Base-by-base conservation (phyloP, 257 asterid species). In the Lantana camara region DNA sequence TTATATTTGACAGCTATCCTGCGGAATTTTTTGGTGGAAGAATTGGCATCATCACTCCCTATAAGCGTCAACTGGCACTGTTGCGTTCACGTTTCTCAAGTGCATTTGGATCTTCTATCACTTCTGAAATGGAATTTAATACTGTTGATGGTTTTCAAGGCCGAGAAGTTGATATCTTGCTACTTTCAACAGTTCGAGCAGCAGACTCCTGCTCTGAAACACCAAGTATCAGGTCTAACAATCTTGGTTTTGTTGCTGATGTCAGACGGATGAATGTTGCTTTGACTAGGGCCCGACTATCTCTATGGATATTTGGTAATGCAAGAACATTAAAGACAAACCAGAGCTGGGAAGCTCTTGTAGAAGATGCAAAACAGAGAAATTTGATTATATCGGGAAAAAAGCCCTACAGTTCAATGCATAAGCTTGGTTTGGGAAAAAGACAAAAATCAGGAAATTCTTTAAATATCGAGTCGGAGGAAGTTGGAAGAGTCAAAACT, bases 61-160 rank as follows among this genome's bases (percentile, higher is more conserved):
- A 93, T 62, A 90, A 78, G 74, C 77, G 83, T 68, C 99, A 93
- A 64, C 82, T 87, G 56, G 87, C 95, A 60, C 85, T 90, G 29
- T 67, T 93, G 67, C 94, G 91, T 23, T 80, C 97, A 16, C 85
- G 92, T 53, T 85, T 90, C 74, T 82, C 94, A 63, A 66, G 76
- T 77, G 97, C 94, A 68, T 88, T 93, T 78, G 99, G 99, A 67
- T 72, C 96, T 75, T 76, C 96, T 47, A 58, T 87, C 64, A 46
- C 83, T n/a, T 79, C 91, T 34, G 96, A 87, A 49, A 90, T 93
- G 73, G 99, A 93, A 72, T 93, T 93, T 51, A 93, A 93, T 72
- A 93, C 99, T 10, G 94, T 93, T 40, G 97, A 93, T 75, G 99
- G 99, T 70, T 93, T 93, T 77, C 99, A 93, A 84, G 99, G 99